These are phyloP conservation scores for Suaeda aralocaspica DNA, from an alignment of 148 eudicot species.

Conservation along the genomic window DNA sequence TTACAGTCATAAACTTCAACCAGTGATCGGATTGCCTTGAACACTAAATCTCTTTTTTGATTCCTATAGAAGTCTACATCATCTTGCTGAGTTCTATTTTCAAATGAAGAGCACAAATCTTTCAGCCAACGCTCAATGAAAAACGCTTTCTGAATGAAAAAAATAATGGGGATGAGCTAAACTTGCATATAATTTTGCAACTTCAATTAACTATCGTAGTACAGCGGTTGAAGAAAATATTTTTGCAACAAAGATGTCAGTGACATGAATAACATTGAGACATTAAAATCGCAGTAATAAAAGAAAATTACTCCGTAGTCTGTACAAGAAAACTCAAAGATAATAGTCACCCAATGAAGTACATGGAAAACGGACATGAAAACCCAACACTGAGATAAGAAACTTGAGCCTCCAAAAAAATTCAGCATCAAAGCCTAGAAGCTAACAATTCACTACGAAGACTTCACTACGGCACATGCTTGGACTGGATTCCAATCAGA, in stretches of 20 bases:
- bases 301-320: no score
- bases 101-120: slow-evolving; percentile 48
- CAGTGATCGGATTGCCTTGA: slow-evolving; percentile 50
- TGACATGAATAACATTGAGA: background rate
- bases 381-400: background rate
- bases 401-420: background rate
- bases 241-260: background rate
- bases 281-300: background rate
- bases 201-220: background rate
- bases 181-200: background rate
- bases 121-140: slow-evolving; percentile 75
- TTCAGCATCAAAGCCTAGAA: background rate
- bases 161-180: slow-evolving; percentile 9
- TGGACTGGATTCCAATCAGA: no score
- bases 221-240: background rate
- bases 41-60: slow-evolving; percentile 53
- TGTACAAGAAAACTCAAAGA: background rate
- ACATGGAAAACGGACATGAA: background rate
- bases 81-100: slow-evolving; percentile 28
- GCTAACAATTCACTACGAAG: background rate
- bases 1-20: slow-evolving; percentile 49
- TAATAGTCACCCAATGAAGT: background rate
- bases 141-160: slow-evolving; percentile 56
- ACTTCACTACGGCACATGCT: background rate
- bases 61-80: slow-evolving; percentile 32